phyloP scores from a whole-genome alignment of 805 yeast species.

The Kodamaea hsintzibuensis region DNA sequence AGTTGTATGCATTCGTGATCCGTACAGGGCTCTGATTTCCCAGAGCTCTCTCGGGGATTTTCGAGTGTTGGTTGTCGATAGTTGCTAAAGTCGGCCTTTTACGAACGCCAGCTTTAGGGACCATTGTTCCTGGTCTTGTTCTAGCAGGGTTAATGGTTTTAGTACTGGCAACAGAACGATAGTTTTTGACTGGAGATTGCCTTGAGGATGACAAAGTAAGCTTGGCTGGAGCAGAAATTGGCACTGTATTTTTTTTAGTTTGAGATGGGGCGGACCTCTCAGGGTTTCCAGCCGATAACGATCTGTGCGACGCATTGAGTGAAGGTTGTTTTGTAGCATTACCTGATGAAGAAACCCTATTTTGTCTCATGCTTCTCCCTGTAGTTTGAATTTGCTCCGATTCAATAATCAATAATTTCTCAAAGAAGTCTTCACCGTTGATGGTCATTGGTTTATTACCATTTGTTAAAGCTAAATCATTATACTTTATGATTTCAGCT shows the following conservation, averaged over 20 bases:
- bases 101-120: neutral
- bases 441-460: slow-evolving; percentile 32
- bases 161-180: neutral
- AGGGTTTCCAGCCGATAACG: neutral
- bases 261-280: neutral
- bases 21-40: neutral
- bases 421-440: slow-evolving; percentile 50
- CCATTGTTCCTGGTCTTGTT: neutral
- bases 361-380: neutral
- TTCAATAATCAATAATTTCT: slow-evolving; percentile 36
- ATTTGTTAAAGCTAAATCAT: slow-evolving; percentile 27
- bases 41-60: neutral
- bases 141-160: neutral
- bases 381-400: slow-evolving; percentile 9
- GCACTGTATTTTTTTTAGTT: neutral
- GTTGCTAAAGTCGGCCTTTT: neutral
- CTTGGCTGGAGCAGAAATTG: neutral
- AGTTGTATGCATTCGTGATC: neutral
- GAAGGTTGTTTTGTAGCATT: neutral
- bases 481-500: slow-evolving; percentile 48
- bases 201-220: neutral
- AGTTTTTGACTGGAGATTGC: neutral
- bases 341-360: neutral
- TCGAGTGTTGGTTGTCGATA: neutral
- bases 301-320: neutral